Percentiles rank a stretch among this genome's conserved stretches.
These are phyloP conservation scores for Ambrosia hybrid DNA, from an alignment of 140 eudicot species.

Conservation along the genomic window DNA sequence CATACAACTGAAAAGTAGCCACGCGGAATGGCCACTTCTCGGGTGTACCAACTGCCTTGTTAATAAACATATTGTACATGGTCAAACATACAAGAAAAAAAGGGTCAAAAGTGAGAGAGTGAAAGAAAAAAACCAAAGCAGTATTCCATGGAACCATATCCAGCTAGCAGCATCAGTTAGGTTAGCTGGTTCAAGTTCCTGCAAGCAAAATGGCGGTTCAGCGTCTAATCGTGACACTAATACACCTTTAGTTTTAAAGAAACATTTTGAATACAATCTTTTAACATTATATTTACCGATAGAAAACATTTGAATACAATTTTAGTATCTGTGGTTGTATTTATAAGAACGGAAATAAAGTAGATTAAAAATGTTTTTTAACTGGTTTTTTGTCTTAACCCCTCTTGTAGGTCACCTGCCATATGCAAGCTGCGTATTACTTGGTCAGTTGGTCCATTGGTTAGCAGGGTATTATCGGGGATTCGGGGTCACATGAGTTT, in stretches of 20 bases:
- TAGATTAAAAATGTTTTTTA: not conserved
- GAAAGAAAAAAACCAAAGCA: constrained; percentile 6
- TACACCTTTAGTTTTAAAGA: not conserved
- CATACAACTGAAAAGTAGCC: constrained; percentile 22
- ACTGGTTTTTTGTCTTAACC: not conserved
- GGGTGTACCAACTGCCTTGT: constrained; percentile 27
- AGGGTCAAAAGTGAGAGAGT: constrained; percentile 26
- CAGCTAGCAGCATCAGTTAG: constrained; percentile 33
- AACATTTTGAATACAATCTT: not conserved
- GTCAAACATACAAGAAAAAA: constrained; percentile 38
- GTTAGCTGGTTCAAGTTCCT: constrained; percentile 39
- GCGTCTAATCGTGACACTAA: not conserved
- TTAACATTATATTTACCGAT: not conserved
- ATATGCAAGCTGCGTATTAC: too few species aligned
- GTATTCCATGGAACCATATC: constrained; percentile 30
- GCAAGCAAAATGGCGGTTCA: constrained; percentile 10
- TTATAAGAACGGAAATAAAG: not conserved
- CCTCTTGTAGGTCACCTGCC: too few species aligned
- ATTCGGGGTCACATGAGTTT: too few species aligned
- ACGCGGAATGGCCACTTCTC: constrained; percentile 21
- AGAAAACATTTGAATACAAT: not conserved
- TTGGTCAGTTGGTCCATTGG: too few species aligned
- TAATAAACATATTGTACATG: constrained; percentile 36
- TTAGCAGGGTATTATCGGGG: too few species aligned
- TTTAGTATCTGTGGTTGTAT: not conserved